Evolutionary conservation across 163 green algal species (phyloP), one percentile per base, ranked within the genome.

Genomic region (Trebouxia gelatinosa): DNA sequence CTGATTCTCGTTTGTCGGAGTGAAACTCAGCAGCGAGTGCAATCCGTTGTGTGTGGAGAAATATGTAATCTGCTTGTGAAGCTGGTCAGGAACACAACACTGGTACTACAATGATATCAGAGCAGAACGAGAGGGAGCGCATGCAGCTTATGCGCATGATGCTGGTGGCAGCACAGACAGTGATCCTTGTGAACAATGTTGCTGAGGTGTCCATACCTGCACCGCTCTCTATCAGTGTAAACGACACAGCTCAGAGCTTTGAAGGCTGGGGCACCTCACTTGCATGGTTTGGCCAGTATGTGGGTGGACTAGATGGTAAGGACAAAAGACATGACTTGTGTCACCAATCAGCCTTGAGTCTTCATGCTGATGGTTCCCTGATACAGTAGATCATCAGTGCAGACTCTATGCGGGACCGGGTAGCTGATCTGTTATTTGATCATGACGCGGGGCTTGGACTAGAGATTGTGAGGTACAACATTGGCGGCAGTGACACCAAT

Each of bases 111-210:
- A n/a, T n/a, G n/a, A n/a, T n/a, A n/a, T n/a, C n/a, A n/a, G n/a
- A 72, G 5, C 50, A 72, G 64, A 72, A 51, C 6, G 64, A 72
- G 23, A 51, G 64, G 21, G 64, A 72, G 5, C n/a, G n/a, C n/a
- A 34, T 72, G 4, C 64, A 54, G 21, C 64, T 72, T 23, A 72
- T 72, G 64, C 64, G 64, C 19, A 72, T 72, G 64, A 46, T 72
- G 64, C 64, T 72, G 16, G 64, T 72, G 6, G 64, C 64, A 50
- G 64, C 64, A 23, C 64, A 72, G 37, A 72, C 64, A 17, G 64
- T 72, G 35, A 72, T 72, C 64, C 50, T 72, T 26, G 64, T 72
- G 5, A 72, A 72, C 21, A 37, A 72, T 31, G 64, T 72, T 17
- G 21, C 28, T 6, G 64, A 72, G 50, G 50, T 23, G 0, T 54